A percentile compares a stretch with the other conserved stretches of the same genome.
phyloP scores from a whole-genome alignment of 768 basidiomycete genomes.

The Sporobolomyces roseus region DNA sequence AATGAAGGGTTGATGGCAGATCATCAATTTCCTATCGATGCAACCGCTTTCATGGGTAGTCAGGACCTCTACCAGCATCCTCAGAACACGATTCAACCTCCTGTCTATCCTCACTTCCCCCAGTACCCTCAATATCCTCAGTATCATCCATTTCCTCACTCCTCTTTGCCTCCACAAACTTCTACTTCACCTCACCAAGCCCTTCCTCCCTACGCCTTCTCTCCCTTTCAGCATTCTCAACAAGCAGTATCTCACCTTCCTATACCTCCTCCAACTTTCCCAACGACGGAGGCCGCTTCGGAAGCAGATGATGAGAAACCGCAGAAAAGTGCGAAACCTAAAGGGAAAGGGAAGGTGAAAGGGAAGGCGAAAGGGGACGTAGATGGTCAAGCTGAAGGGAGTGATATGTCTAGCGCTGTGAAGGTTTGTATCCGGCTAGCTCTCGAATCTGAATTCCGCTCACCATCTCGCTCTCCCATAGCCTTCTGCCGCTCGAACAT shows the following conservation, averaged over 20 bases:
- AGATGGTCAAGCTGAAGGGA: not conserved
- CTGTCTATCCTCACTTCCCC: not conserved
- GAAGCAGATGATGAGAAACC: not conserved
- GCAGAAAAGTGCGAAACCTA: not conserved
- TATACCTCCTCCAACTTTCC: not conserved
- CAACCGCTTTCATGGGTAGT: not conserved
- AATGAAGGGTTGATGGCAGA: not conserved
- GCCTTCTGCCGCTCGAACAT: not conserved
- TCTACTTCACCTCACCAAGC: not conserved
- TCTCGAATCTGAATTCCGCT: no score
- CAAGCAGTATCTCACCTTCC: no score
- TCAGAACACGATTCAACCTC: no score
- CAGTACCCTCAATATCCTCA: not conserved
- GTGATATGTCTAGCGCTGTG: not conserved
- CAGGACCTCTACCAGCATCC: not conserved
- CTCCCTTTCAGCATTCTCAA: no score
- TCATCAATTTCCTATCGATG: not conserved
- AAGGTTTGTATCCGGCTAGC: not conserved
- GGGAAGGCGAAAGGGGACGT: not conserved
- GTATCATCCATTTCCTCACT: not conserved
- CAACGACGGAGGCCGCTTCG: not conserved
- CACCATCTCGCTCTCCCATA: not conserved
- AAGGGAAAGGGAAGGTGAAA: conserved; percentile 14
- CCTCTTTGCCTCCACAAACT: not conserved
- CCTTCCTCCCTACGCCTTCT: not conserved